Conservation (phyloP, 805 yeast species). For the Teunomyces cretensis region DNA sequence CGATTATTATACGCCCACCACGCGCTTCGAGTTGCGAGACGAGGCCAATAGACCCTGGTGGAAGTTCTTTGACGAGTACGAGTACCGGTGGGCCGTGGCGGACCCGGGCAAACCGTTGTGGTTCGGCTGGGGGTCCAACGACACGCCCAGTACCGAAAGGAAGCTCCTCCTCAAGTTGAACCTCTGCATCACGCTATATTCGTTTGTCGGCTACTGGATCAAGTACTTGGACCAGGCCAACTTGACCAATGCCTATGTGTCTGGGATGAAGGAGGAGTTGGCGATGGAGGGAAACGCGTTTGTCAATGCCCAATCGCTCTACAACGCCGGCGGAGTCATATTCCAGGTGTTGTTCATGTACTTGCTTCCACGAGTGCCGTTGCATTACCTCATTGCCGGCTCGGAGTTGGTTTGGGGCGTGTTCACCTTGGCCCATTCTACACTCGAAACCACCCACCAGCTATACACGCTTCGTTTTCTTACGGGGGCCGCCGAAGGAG, state of each 20-base stretch:
- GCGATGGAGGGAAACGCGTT: constrained; percentile 20
- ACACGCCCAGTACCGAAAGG: constrained; percentile 23
- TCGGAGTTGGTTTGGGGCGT: constrained; percentile 21
- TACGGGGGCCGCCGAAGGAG: constrained; percentile 18
- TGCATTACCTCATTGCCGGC: constrained; percentile 19
- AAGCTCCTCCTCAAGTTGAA: constrained; percentile 23
- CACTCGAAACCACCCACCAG: constrained; percentile 15
- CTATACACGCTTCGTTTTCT: constrained; percentile 20
- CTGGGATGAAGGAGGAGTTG: constrained; percentile 18
- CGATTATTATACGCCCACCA: background rate
- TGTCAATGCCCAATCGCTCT: constrained; percentile 20
- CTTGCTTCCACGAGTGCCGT: constrained; percentile 19
- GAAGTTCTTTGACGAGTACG: constrained; percentile 41
- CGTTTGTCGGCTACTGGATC: constrained; percentile 26
- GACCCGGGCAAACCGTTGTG: too few relatives aligned
- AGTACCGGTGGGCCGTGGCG: constrained; percentile 22
- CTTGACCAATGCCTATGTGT: constrained; percentile 24
- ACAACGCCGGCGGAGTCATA: constrained; percentile 22
- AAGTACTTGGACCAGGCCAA: constrained; percentile 24
- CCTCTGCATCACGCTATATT: constrained; percentile 22
- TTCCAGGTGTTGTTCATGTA: constrained; percentile 25
- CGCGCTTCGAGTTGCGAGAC: constrained; percentile 42
- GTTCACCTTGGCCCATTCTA: constrained; percentile 17
- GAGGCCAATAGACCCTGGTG: constrained; percentile 53
- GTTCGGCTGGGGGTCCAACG: constrained; percentile 16